Conservation (phyloP, 352 stramenopile genomes). For the Phytophthora agathidicida region DNA sequence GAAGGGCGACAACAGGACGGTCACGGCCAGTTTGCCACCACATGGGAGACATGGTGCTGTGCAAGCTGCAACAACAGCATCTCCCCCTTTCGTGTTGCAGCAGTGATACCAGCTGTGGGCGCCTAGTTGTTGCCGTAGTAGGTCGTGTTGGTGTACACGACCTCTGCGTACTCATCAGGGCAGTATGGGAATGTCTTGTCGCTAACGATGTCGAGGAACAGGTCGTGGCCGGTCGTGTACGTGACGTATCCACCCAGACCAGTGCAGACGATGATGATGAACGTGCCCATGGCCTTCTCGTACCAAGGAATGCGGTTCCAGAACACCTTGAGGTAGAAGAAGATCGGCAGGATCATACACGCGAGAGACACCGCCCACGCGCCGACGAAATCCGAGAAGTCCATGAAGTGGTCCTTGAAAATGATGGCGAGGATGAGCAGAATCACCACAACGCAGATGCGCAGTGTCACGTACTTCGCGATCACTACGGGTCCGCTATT, state of each 20-base stretch:
- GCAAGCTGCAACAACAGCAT: conserved; percentile 19
- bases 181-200: conserved; percentile 60
- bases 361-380: conserved; percentile 55
- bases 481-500: conserved; percentile 36
- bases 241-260: conserved; percentile 46
- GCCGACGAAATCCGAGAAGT: conserved; percentile 67
- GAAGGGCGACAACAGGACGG: conserved; percentile 24
- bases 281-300: conserved; percentile 34
- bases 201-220: conserved; percentile 34
- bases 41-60: conserved; percentile 12
- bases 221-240: conserved; percentile 37
- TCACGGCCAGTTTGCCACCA: conserved; percentile 19
- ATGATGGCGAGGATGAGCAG: conserved; percentile 48
- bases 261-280: conserved; percentile 39
- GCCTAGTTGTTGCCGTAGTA: conserved; percentile 51
- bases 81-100: conserved; percentile 13
- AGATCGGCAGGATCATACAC: conserved; percentile 69
- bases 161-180: conserved; percentile 40
- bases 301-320: conserved; percentile 45
- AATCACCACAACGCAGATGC: conserved; percentile 44
- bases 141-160: conserved; percentile 47
- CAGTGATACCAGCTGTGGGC: conserved; percentile 17
- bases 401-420: conserved; percentile 65
- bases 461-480: conserved; percentile 42
- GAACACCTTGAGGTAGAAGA: conserved; percentile 73